Evolutionary conservation across 2,329 filamentous ascomycete genomes (phyloP), one percentile per base, ranked within the genome.

Genomic region (Colletotrichum tanaceti): DNA sequence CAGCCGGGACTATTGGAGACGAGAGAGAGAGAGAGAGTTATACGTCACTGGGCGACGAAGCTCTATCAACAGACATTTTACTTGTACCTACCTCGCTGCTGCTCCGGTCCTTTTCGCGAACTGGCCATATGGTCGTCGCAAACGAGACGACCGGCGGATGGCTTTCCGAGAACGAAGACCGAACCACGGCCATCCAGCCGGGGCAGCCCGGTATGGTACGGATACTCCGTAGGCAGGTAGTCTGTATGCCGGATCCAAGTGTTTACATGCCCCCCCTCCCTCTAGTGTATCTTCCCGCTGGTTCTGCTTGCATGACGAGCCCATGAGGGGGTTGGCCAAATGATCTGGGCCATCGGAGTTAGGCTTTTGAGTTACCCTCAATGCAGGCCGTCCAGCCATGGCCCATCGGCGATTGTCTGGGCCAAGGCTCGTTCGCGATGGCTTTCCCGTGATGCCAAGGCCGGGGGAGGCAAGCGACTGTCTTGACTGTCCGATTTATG

Each of bases 401-500:
- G 62, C 20, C 55, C 44, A 39, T 69, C 66, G 66, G 66, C 66
- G 66, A 65, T 69, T 66, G 52, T 52, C 41, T 16, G 50, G 53
- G 67, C 58, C 63, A 63, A 59, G 67, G 28, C 22, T 32, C 39
- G 22, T 20, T 50, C 41, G 53, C 47, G 20, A 70, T 24, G 61
- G 58, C 58, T 54, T 49, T 63, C 61, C 64, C 53, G 58, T 53
- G 61, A 35, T 54, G 67, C 55, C 66, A 65, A 68, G 66, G 50
- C 24, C 28, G 7, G 32, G 32, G 47, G 52, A 38, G 9, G 39
- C 52, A 39, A 22, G 53, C 53, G 35, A 28, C 41, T 58, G 14
- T 35, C 46, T 24, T 39, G 47, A 64, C 43, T 55, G 41, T 55
- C 66, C 66, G 66, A 69, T 64, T 65, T 69, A 69, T 69, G 66